Conservation (phyloP, 169 alveolate species). For the Plasmodium relictum region DNA sequence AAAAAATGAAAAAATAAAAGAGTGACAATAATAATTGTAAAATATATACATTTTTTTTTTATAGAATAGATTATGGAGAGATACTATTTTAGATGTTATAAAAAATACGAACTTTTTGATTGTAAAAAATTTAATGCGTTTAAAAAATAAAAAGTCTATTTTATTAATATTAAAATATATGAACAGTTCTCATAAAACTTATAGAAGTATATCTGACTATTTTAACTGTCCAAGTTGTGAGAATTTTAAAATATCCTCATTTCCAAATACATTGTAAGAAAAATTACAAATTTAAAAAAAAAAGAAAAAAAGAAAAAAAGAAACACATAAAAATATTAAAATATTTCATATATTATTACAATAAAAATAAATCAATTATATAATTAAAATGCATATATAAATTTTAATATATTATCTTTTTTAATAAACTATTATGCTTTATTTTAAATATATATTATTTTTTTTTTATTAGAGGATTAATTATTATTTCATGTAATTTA, state of each 20-base stretch:
- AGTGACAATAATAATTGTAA: no score
- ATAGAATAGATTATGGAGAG: constrained; percentile 28
- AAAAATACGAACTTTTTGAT: constrained; percentile 26
- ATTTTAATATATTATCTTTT: not conserved
- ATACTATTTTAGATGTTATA: constrained; percentile 23
- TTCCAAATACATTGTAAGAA: constrained; percentile 39
- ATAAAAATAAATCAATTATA: no score
- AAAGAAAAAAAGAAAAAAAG: not conserved
- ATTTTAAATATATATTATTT: not conserved
- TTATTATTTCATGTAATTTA: constrained; percentile 25
- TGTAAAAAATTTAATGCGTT: constrained; percentile 18
- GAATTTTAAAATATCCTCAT: not conserved
- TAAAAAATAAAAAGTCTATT: constrained; percentile 37
- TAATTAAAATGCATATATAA: not conserved
- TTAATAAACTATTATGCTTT: not conserved
- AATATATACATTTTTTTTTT: not conserved
- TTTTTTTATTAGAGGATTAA: constrained; percentile 12
- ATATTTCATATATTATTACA: no score
- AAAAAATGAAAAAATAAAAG: no score
- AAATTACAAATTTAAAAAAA: no score
- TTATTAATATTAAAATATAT: constrained; percentile 37
- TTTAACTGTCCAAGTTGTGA: not conserved
- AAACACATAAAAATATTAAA: not conserved
- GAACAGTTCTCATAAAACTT: not conserved
- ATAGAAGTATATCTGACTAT: not conserved